Conservation (phyloP, 495 filamentous ascomycete species). For the Podospora conica region DNA sequence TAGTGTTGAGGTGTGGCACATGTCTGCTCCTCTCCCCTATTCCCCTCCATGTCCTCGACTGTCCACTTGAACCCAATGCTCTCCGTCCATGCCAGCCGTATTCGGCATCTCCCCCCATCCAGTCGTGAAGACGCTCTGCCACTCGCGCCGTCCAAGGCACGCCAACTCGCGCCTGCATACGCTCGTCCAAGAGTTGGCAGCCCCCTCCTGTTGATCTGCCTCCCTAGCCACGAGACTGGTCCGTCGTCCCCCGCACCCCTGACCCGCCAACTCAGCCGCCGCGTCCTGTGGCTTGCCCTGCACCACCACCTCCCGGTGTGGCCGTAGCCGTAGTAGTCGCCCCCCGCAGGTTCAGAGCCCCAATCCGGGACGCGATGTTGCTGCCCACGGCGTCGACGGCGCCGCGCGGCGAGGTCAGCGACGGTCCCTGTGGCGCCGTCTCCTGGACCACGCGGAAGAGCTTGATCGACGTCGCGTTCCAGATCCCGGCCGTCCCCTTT, state of each 20-base stretch:
- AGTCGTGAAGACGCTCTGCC: not conserved
- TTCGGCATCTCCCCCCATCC: not conserved
- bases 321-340: conserved; percentile 12
- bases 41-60: not conserved
- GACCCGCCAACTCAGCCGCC: not conserved
- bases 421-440: conserved; percentile 70
- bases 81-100: not conserved
- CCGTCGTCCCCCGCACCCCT: not conserved
- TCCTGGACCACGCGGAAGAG: conserved; percentile 92
- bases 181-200: conserved; percentile 4
- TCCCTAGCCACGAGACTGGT: conserved; percentile 4
- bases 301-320: not conserved
- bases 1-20: not conserved
- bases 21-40: not conserved
- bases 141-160: not conserved
- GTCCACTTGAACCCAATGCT: not conserved
- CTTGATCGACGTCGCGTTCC: conserved; percentile 85
- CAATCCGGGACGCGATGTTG: conserved; percentile 82
- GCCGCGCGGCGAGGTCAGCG: conserved; percentile 74
- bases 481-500: conserved; percentile 86
- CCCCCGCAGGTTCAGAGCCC: conserved; percentile 59
- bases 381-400: conserved; percentile 94
- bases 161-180: not conserved
- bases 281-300: conserved; percentile 1
- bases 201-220: not conserved